Base-by-base conservation (phyloP, 495 filamentous ascomycete species). In the Lasiosphaeria ovina region DNA sequence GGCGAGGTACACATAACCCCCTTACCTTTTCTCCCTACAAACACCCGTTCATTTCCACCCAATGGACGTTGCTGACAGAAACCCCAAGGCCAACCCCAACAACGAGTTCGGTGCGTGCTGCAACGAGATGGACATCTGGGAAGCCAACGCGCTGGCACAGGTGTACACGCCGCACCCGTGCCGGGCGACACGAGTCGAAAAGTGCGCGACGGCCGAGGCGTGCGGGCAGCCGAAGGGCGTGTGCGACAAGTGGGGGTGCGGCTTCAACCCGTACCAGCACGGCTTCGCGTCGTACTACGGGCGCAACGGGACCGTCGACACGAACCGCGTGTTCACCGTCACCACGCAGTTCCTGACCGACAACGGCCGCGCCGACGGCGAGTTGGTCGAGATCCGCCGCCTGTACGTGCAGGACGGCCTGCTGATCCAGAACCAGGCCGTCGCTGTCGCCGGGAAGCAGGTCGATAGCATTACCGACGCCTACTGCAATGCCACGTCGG, bases 111-210 rank as follows among this genome's bases (percentile, higher is more conserved):
- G 86, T 55, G 79, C 86, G 35, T 90, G 87, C 83, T 90, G 87
- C 70, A 80, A 83, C 35, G 87, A 90, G 73, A 85, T 90, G 80
- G 87, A 89, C 69, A 77, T 90, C 64, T 87, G 85, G 83, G 87
- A 89, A 64, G 85, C 86, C 61, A 90, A 90, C 76, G 76, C 75
- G n/a, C 70, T 77, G 50, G 77, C 87, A 1, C 83, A 77, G 7
- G 75, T 81, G 3, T 75, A 79, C 58, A 87, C 86, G 1, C 86
- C 87, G 12, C 87, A 90, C 71, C 77, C 86, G 8, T 90, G 87
- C 77, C 77, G 74, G 63, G 68, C 65, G 11, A 64, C 64, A 7
- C 66, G 73, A 9, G 61, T 80, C 12, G 78, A 79, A 66, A 68
- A 70, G 32, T 86, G 84, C 68, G 44, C 61, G 17, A 75, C 73